Conservation (phyloP, 345 rosid species). For the Rhizophora mangle region DNA sequence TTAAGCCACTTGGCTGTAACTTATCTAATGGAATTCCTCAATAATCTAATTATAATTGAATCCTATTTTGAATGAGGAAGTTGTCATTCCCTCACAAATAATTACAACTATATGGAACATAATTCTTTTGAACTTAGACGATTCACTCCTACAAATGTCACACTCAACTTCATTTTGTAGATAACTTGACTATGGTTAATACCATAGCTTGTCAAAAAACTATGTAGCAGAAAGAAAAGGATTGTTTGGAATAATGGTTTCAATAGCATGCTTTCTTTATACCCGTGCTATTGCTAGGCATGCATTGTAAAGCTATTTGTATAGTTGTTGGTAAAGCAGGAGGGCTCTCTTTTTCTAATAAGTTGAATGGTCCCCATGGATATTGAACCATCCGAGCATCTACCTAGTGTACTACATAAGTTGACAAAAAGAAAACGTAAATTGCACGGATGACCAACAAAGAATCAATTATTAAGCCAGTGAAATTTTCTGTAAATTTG, state of each 20-base stretch:
- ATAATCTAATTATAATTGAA: background rate
- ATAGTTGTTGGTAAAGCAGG: slow-evolving; percentile 28
- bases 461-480: background rate
- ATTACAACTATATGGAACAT: too few species aligned
- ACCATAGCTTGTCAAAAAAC: too few species aligned
- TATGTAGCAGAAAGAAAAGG: too few species aligned
- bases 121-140: too few species aligned
- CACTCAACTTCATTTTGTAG: too few species aligned
- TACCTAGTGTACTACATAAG: background rate
- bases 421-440: slow-evolving; percentile 2
- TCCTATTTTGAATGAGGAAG: background rate
- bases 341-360: slow-evolving; percentile 21
- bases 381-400: slow-evolving; percentile 9
- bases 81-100: background rate
- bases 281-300: slow-evolving; percentile 16
- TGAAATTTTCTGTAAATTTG: slow-evolving; percentile 24
- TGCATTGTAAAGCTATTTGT: slow-evolving; percentile 28
- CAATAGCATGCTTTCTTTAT: background rate
- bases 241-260: background rate
- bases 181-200: background rate
- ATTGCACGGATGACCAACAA: slow-evolving; percentile 5
- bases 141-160: too few species aligned
- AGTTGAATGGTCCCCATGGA: slow-evolving; percentile 26
- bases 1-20: slow-evolving; percentile 19
- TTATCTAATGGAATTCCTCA: background rate